These are phyloP conservation scores for Nannochloropsis salina DNA, from an alignment of 108 stramenopile species.

Conservation along the genomic window DNA sequence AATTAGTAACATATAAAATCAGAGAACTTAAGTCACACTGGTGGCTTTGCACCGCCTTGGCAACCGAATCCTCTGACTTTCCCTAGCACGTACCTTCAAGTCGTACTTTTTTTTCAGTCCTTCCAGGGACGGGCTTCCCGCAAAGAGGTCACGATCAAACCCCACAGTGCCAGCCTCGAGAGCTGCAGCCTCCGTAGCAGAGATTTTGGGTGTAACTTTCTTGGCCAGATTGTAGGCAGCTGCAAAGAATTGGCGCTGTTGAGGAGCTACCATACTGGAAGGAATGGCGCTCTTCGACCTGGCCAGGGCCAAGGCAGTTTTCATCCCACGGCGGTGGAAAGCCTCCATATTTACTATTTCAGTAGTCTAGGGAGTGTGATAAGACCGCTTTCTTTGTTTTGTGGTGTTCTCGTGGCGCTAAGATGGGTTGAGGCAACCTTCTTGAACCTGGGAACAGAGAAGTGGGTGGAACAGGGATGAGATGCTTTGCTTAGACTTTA, in stretches of 20 bases:
- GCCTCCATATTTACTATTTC: neutral
- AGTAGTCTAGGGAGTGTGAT: neutral
- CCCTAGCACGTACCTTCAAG: constrained; percentile 12
- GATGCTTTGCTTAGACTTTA: too few relatives aligned
- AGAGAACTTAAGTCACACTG: too few relatives aligned
- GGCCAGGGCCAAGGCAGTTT: neutral
- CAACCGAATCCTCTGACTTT: too few relatives aligned
- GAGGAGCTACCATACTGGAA: neutral
- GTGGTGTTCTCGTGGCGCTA: neutral
- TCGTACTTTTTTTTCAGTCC: constrained; percentile 79
- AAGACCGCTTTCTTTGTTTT: neutral
- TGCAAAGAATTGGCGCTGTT: constrained; percentile 35
- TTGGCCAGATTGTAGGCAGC: constrained; percentile 57
- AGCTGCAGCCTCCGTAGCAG: constrained; percentile 89
- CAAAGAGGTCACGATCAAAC: constrained; percentile 92
- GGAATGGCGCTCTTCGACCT: neutral
- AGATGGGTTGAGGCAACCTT: neutral
- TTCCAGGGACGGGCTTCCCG: constrained; percentile 77
- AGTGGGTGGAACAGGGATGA: too few relatives aligned
- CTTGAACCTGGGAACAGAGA: neutral
- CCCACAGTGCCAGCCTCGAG: constrained; percentile 93
- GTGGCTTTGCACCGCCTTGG: too few relatives aligned
- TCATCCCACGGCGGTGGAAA: neutral
- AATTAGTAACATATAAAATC: too few relatives aligned
- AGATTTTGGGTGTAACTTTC: constrained; percentile 82